phyloP scores from a whole-genome alignment of 495 filamentous ascomycete genomes.

The Chaetomium cochliodes region DNA sequence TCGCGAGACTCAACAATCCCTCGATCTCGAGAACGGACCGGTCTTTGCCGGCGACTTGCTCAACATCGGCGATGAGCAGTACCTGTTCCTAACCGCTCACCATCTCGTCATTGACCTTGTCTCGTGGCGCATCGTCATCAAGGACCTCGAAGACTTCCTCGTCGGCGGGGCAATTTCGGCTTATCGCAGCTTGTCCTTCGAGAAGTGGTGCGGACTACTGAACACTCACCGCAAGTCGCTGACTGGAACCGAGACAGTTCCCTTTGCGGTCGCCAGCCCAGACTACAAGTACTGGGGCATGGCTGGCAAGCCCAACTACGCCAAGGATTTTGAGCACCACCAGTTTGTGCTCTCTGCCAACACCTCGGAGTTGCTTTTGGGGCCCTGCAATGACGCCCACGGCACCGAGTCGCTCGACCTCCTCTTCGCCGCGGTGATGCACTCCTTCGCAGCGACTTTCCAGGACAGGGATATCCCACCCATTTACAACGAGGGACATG shows the following conservation, averaged over 20 bases:
- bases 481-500: constrained; percentile 37
- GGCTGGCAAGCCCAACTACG: constrained; percentile 27
- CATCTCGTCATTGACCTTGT: constrained; percentile 60
- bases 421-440: constrained; percentile 27
- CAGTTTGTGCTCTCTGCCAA: constrained; percentile 16
- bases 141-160: constrained; percentile 53
- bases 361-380: constrained; percentile 25
- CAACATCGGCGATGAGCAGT: constrained; percentile 19
- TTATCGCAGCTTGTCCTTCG: constrained; percentile 45
- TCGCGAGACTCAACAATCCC: constrained; percentile 23
- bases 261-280: constrained; percentile 14
- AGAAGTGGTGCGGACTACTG: constrained; percentile 45
- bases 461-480: constrained; percentile 47
- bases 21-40: constrained; percentile 37
- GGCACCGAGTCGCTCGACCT: constrained; percentile 33
- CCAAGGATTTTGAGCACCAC: constrained; percentile 16
- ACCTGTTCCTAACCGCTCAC: constrained; percentile 53
- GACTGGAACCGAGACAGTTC: neutral
- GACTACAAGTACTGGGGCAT: constrained; percentile 29
- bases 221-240: constrained; percentile 15
- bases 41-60: constrained; percentile 34
- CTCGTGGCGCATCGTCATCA: constrained; percentile 58
- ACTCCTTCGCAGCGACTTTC: constrained; percentile 33
- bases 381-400: constrained; percentile 25
- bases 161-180: constrained; percentile 31